Base-by-base conservation (phyloP, 2,329 filamentous ascomycete genomes). In the Pseudocercospora pini-densiflorae region DNA sequence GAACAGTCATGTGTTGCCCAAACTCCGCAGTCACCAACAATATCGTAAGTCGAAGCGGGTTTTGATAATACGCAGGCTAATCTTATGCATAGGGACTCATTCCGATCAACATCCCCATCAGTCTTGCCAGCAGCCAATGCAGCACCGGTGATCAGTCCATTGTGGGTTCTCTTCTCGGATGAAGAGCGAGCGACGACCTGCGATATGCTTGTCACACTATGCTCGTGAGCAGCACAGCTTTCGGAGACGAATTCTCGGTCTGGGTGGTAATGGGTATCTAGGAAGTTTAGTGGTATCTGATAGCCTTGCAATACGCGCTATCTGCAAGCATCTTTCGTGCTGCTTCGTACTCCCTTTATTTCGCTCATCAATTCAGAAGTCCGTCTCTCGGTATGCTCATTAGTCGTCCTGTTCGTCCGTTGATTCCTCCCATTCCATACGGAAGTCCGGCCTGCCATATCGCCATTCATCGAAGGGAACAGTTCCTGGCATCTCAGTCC, bases 401-500 rank as follows among this genome's bases (percentile, higher is more conserved):
- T 10, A 36, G 19, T 36, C 55, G n/a, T 58, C 55, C 21, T 24
- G 8, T 12, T 58, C 31, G 36, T 27, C 24, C 55, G 31, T 58
- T 19, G 23, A 31, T 16, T 63, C 55, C 63, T 70, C 64, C 69
- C 66, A 71, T 16, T 70, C 64, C 60, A 75, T 64, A 33, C 74
- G 70, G 71, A 73, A 79, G 45, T 72, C 71, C 40, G 76, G 77
- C 63, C 74, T 64, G 4, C 70, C 75, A 65, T 72, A 72, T 66
- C 76, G 67, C 77, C 77, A 79, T 65, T 72, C 73, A 68, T 73
- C 71, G 62, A 84, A 79, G 0, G 71, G 69, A 5, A 80, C 78
- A n/a, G 73, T 66, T 2, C 83, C 83, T 1, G 81, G 81, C 83
- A 85, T 84, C 63, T 82, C 81, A 7, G 71, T 75, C 1, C 83